Base-by-base conservation (phyloP, 257 asterid species). In the Paraleonurus japonicus region DNA sequence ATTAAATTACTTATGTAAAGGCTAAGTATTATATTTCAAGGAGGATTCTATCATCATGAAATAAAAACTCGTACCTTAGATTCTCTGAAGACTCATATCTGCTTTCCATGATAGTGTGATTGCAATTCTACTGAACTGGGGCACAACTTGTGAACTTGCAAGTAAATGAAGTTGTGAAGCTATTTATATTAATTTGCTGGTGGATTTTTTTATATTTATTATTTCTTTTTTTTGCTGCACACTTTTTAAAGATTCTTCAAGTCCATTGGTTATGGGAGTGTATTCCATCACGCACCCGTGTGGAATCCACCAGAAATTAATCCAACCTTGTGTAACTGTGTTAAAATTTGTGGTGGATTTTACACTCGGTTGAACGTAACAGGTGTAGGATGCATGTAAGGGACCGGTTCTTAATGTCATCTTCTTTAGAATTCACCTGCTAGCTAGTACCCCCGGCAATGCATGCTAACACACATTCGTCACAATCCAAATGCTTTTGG, bases 51-150 rank as follows among this genome's bases (percentile, higher is more conserved):
- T 43, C 51, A 30, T 57, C 65, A 71, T 67, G 72, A 59, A 48
- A 32, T 7, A 28, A 53, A 7, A 65, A 43, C 19, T 53, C 54
- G 22, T 84, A 83, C 88, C 92, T 85, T 30, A 54, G 80, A 78
- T 81, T 81, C 70, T 84, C 87, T 1, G 85, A 86, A 74, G 88
- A 69, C 77, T 82, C 91, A 2, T 78, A 70, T 71, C 95, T 85
- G 82, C 57, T 77, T 35, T 83, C 96, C 96, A 89, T 89, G 80
- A 63, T 63, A 12, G 67, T 8, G 61, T 55, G 63, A 77, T 58
- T 66, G 53, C 26, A 33, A 60, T 71, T 43, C 26, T 70, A 11
- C 72, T 24, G 47, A 48, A 72, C 17, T 35, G 32, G 58, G 41
- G 50, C 55, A 27, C 50, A 53, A 35, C 66, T 67, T 67, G 76